Evolutionary conservation across 2,329 filamentous ascomycete genomes (phyloP), one percentile per base, ranked within the genome.

Genomic region (Cladosporium halotolerans): DNA sequence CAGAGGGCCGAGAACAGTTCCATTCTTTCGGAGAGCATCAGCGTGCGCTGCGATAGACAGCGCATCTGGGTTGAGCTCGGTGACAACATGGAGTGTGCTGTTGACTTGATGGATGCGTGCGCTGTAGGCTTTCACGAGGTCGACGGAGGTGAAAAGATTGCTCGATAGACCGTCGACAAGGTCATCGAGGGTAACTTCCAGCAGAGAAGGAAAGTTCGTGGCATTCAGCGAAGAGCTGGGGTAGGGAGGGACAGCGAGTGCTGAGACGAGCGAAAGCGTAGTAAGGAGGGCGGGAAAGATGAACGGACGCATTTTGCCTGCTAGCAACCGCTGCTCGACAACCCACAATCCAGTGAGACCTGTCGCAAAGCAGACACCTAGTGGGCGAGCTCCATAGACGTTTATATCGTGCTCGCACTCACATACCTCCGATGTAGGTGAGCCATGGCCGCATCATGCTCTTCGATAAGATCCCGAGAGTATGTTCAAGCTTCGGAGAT

Each of bases 41-140:
- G 79, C 64, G 42, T 69, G 59, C 33, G 65, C 65, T 3, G 79
- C 79, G 41, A 81, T 79, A 0, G 64, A 56, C 50, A 74, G 59
- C 4, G 78, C 78, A 66, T 82, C 78, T 3, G 78, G 79, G 53
- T 82, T 81, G 56, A 81, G 61, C 60, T 82, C 77, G 0, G 76
- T 74, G 9, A 82, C 77, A 56, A 73, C 71, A 57, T 77, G 75
- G 11, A 82, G 62, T 0, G 73, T 77, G 14, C 64, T 63, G 61
- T 82, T 81, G 60, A 81, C 75, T 60, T 81, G 73, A 5, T 69
- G 56, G 45, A 80, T 80, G 14, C 78, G 73, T 31, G 66, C 68
- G 11, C 72, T 69, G 60, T 82, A 82, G 4, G 77, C 75, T 70
- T 78, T 71, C 42, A 82, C 79, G 14, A 84, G 67, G 53, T 83